Conservation (phyloP, 139 green algal species). For the Coelastrella sp. region DNA sequence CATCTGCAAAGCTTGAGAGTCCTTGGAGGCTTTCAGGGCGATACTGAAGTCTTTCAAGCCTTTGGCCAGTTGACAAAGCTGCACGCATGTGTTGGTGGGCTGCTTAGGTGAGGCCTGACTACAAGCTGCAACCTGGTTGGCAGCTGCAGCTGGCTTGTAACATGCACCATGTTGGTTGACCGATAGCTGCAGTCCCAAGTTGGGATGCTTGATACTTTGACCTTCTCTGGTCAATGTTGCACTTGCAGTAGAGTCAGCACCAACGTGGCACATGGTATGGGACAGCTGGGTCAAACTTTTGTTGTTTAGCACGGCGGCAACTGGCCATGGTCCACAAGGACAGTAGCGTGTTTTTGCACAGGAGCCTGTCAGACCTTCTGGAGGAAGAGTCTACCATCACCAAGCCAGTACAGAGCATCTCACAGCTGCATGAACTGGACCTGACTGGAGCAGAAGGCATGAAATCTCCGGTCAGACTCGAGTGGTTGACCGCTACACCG, state of each 20-base stretch:
- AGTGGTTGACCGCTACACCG: not conserved
- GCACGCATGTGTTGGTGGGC: not conserved
- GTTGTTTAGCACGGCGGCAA: not conserved
- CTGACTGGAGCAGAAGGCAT: not conserved
- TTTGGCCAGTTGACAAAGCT: conserved; percentile 3
- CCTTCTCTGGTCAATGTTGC: no score
- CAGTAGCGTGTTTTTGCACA: not conserved
- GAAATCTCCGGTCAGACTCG: not conserved
- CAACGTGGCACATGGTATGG: no score
- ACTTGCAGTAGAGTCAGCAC: no score
- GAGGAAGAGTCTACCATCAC: not conserved
- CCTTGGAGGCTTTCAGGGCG: not conserved
- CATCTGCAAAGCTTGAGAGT: not conserved
- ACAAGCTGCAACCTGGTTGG: no score
- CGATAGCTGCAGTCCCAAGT: not conserved
- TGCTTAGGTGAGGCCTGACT: not conserved
- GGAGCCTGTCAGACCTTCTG: not conserved
- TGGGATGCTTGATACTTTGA: no score
- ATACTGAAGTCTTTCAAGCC: not conserved
- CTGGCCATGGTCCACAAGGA: not conserved
- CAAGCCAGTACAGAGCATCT: not conserved
- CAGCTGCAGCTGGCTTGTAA: not conserved
- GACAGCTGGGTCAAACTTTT: not conserved
- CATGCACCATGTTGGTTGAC: not conserved
- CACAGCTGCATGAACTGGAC: conserved; percentile 10